Conservation (phyloP, 169 alveolate species). For the Cryptosporidium sp. region DNA sequence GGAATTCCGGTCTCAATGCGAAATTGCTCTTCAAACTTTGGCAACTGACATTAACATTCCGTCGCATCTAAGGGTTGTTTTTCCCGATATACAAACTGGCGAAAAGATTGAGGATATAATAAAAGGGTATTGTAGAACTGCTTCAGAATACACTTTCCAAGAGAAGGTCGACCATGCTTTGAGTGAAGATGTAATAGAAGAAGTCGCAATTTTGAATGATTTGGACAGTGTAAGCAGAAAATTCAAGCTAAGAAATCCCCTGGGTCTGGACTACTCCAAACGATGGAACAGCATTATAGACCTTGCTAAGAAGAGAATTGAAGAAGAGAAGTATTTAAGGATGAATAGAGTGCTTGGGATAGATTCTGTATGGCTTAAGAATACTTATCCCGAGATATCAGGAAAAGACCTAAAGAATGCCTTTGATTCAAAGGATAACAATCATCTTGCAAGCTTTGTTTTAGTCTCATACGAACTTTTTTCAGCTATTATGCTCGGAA, state of each 20-base stretch:
- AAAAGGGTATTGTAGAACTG: conserved; percentile 52
- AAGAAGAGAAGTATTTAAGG: conserved; percentile 44
- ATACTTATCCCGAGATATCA: conserved; percentile 35
- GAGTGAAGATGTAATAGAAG: conserved; percentile 44
- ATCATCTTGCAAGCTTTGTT: conserved; percentile 57
- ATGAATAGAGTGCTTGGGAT: conserved; percentile 62
- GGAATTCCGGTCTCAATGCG: conserved; percentile 53
- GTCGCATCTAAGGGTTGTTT: conserved; percentile 21
- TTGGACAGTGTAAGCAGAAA: conserved; percentile 35
- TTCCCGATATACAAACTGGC: conserved; percentile 1
- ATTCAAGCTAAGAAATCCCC: conserved; percentile 48
- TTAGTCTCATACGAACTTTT: conserved; percentile 66
- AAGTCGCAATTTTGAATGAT: conserved; percentile 31
- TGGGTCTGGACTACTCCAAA: conserved; percentile 42
- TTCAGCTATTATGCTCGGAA: conserved; percentile 67
- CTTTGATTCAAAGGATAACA: conserved; percentile 59
- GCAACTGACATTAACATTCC: conserved; percentile 59
- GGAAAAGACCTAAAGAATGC: conserved; percentile 58
- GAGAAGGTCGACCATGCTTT: conserved; percentile 28
- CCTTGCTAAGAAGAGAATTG: conserved; percentile 43
- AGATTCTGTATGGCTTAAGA: conserved; percentile 51
- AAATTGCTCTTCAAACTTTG: conserved; percentile 37
- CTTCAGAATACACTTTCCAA: conserved; percentile 35
- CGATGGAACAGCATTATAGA: conserved; percentile 70
- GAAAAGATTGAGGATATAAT: conserved; percentile 25